A percentile compares a stretch with the other conserved stretches of the same genome.
Conservation (phyloP, 1,284 basidiomycete species). For the Apiotrichum domesticum region DNA sequence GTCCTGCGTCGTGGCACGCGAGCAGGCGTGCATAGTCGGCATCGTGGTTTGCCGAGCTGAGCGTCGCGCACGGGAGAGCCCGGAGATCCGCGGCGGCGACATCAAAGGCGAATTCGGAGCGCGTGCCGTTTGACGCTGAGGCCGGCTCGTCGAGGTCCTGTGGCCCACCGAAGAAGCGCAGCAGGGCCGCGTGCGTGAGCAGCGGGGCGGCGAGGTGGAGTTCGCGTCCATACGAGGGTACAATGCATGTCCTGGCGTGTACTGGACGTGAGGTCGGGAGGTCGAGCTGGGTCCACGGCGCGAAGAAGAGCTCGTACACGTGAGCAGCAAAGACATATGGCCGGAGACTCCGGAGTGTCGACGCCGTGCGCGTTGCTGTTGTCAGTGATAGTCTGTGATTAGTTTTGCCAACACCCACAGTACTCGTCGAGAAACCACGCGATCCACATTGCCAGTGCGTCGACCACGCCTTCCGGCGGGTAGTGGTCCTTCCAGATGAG, state of each 20-base stretch:
- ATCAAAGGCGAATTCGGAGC: background rate
- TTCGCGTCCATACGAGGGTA: constrained; percentile 44
- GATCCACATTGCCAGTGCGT: constrained; percentile 49
- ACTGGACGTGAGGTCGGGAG: constrained; percentile 34
- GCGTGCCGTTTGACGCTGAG: background rate
- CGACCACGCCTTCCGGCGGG: constrained; percentile 42
- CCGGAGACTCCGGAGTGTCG: constrained; percentile 17
- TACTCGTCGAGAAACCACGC: constrained; percentile 46
- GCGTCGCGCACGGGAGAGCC: constrained; percentile 21
- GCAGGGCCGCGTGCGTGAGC: constrained; percentile 45
- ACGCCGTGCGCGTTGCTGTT: background rate
- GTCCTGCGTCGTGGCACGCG: constrained; percentile 45
- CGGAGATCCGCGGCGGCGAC: constrained; percentile 8
- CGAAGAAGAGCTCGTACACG: constrained; percentile 51
- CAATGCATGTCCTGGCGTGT: constrained; percentile 11
- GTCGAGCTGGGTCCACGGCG: constrained; percentile 50
- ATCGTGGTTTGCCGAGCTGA: constrained; percentile 14
- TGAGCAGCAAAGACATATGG: constrained; percentile 51
- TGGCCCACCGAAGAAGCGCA: constrained; percentile 37
- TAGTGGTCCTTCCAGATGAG: constrained; percentile 26
- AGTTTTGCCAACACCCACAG: constrained; percentile 20
- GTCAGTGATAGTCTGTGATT: background rate
- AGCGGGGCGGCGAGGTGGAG: constrained; percentile 39
- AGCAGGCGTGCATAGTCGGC: constrained; percentile 39
- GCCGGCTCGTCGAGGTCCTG: constrained; percentile 1